Conservation (phyloP, 202 grass and related monocot species). For the Dendrocalamus latiflorus region DNA sequence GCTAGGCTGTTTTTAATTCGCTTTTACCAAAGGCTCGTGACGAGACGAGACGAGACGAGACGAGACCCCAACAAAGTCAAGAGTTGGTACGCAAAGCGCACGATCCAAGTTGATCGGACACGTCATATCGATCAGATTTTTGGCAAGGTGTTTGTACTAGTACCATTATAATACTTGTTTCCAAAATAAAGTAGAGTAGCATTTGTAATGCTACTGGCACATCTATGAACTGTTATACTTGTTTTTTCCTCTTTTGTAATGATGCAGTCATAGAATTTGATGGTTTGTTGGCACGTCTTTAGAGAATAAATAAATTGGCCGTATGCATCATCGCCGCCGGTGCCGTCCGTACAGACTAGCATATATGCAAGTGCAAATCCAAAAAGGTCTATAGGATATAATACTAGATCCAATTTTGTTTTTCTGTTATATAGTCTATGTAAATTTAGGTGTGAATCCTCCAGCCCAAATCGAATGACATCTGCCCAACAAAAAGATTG, state of each 20-base stretch:
- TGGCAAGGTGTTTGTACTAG: not conserved
- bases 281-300: not conserved
- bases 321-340: too few species aligned
- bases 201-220: too few species aligned
- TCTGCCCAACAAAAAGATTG: too few species aligned
- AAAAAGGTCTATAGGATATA: too few species aligned
- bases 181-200: not conserved
- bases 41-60: not conserved
- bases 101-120: not conserved
- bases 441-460: too few species aligned
- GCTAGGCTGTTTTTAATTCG: not conserved
- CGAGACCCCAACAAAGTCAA: not conserved
- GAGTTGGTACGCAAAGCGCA: not conserved
- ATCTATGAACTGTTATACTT: not conserved
- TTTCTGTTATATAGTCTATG: fast-evolving
- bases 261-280: not conserved
- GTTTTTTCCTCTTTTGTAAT: not conserved
- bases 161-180: not conserved
- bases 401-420: too few species aligned
- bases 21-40: not conserved
- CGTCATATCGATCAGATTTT: not conserved
- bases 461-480: too few species aligned
- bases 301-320: not conserved
- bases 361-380: too few species aligned
- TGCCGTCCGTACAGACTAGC: too few species aligned